Evolutionary conservation across 169 alveolate species (phyloP), one percentile per base, ranked within the genome.

Genomic region (Amoebophrya sp.): DNA sequence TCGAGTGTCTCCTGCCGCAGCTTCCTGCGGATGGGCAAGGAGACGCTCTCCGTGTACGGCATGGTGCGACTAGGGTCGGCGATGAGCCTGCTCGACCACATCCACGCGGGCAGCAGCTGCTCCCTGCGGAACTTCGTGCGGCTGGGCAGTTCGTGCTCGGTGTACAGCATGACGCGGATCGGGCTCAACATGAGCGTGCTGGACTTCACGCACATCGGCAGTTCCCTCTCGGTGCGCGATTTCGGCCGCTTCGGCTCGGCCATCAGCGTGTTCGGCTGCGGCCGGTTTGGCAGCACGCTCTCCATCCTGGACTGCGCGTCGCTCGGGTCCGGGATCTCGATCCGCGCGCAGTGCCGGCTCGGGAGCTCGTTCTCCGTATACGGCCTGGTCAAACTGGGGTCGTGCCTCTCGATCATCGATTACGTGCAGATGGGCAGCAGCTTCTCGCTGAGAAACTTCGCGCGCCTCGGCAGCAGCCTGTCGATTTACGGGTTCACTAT

Each of bases 151-250:
- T 43, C 16, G 16, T 67, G 87, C 38, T 0, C 40, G n/a, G 69
- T 67, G 45, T 42, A 0, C 40, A 31, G 15, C 23, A 41, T 31
- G 88, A 15, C 88, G 41, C 31, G 39, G 58, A 39, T 23, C 26
- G 45, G 69, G 26, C 20, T 23, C 88, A 88, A 31, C 48, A 39
- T 38, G 16, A 39, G 67, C 31, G 90, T 88, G 45, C 23, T 88
- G 90, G 90, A 88, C 50, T 88, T 88, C 58, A n/a, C 90, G 58
- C 39, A 38, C 90, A 23, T 88, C 23, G 90, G 58, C 23, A 88
- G 90, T 41, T n/a, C 39, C 15, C 0, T 42, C 34, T 69, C 70
- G n/a, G 29, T 69, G 15, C 91, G 88, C 5, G 34, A 15, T 23
- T 34, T 43, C 69, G 91, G 89, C 0, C 45, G 90, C n/a, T 5